phyloP scores from a whole-genome alignment of 257 asterid species.

The Leptodermis oblonga region DNA sequence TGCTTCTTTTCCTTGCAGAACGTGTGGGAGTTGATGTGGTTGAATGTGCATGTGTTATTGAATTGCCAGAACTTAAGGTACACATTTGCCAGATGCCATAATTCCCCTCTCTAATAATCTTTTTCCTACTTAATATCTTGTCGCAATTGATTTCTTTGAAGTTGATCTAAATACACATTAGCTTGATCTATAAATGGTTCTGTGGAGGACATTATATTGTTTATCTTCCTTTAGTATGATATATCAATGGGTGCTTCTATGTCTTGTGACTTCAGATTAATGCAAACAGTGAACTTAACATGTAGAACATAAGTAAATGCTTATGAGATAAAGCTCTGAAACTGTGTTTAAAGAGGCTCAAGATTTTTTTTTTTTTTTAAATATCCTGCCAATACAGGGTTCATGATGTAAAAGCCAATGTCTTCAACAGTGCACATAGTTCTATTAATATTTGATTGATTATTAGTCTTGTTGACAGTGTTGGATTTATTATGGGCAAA shows the following conservation, averaged over 20 bases:
- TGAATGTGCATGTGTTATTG: constrained; percentile 90
- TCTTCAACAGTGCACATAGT: too few relatives aligned
- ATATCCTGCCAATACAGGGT: background rate
- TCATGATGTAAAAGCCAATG: background rate
- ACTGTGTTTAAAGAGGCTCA: background rate
- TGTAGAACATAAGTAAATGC: background rate
- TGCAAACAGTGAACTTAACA: background rate
- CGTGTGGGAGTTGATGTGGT: constrained; percentile 75
- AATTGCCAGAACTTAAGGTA: constrained; percentile 83
- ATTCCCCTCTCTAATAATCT: background rate
- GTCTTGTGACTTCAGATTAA: too few relatives aligned
- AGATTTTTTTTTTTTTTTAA: too few relatives aligned
- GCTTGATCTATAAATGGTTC: background rate
- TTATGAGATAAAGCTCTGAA: background rate
- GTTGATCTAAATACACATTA: background rate
- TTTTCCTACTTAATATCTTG: background rate
- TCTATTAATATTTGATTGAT: too few relatives aligned
- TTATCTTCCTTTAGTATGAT: too few relatives aligned
- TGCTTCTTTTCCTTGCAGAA: constrained; percentile 46
- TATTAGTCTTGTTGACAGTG: too few relatives aligned
- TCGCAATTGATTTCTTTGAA: background rate
- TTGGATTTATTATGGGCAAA: too few relatives aligned
- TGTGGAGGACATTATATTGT: too few relatives aligned
- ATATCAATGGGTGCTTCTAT: too few relatives aligned
- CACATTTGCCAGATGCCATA: constrained; percentile 7